Evolutionary conservation across 805 yeast genomes (phyloP), one percentile per base, ranked within the genome.

Genomic region (Kodamaea kaohsiungensis): DNA sequence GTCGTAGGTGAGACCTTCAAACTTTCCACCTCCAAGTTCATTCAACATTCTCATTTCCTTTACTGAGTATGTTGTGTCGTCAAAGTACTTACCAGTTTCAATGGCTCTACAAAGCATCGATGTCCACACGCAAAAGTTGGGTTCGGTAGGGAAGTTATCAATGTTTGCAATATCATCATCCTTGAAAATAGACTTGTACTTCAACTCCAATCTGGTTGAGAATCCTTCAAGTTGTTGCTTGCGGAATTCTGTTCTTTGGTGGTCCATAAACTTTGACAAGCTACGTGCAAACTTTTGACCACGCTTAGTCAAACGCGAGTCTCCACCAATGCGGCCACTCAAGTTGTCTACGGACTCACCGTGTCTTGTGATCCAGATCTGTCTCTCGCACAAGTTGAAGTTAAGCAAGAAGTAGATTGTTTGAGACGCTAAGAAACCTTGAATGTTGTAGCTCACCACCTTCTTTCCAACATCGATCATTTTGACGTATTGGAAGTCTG

Each of bases 391-490:
- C 43, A 93, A 77, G 66, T 95, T 93, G 81, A 93, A 93, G 80
- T 46, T 78, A 58, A 93, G 77, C 59, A 93, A 74, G 74, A 91
- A 95, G 66, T 91, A 93, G 38, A 92, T 89, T 1, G 97, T 89
- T 65, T 95, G 98, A 2, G 97, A 91, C 0, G 97, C 93, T 51
- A 93, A 74, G 64, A 91, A 95, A 0, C 86, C 86, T 63, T 89
- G 89, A 54, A 93, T 89, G 65, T 92, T 91, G 68, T 87, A 92
- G 35, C 97, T 90, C 51, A 93, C 96, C 40, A 93, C 91, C 68
- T 93, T 95, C 63, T 89, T 85, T 7, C 99, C 98, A 9, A 92
- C 98, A 68, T 93, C 93, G 53, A 93, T 91, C 96, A 93, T 91
- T 69, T 93, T 91, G 59, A 92, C 89, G 64, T 91, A 95, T 67